Percentiles rank a stretch among this genome's conserved stretches.
Evolutionary conservation across 2,329 filamentous ascomycete species (phyloP).

Genomic region (Penicillium fuscoglaucum): DNA sequence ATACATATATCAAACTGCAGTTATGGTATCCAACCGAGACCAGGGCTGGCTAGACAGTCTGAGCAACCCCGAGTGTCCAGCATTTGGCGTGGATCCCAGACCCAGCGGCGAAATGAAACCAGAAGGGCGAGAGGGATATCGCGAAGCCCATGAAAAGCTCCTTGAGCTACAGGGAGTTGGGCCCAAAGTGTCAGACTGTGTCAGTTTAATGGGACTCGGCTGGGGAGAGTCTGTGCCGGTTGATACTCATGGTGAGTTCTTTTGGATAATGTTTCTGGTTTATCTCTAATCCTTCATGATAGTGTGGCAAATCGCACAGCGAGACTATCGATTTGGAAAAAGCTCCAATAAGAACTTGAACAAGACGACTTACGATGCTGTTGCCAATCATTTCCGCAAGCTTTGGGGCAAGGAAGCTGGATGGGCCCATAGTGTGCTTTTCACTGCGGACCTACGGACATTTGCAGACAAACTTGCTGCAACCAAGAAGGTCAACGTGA

Average conservation of each 20-base stretch:
- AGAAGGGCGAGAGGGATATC: constrained; percentile 66
- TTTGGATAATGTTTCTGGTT: neutral
- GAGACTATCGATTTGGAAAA: constrained; percentile 90
- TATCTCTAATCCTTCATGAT: constrained; percentile 6
- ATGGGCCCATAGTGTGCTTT: constrained; percentile 96
- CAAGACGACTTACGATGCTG: constrained; percentile 82
- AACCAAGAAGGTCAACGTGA: constrained; percentile 40
- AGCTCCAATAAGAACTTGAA: constrained; percentile 81
- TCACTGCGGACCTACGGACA: constrained; percentile 84
- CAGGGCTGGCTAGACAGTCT: constrained; percentile 74
- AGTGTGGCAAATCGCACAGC: constrained; percentile 96
- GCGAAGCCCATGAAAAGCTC: constrained; percentile 75
- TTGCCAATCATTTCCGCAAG: constrained; percentile 83
- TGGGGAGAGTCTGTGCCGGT: constrained; percentile 96
- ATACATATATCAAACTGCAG: constrained; percentile 85
- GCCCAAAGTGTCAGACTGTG: constrained; percentile 95
- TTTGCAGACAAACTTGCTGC: constrained; percentile 68
- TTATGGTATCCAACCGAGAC: constrained; percentile 67
- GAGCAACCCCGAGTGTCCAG: constrained; percentile 72
- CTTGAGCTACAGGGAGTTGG: constrained; percentile 83
- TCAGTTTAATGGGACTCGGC: constrained; percentile 91
- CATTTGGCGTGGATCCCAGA: constrained; percentile 51
- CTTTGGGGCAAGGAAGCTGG: constrained; percentile 93
- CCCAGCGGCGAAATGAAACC: constrained; percentile 52
- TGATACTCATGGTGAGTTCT: constrained; percentile 72